These are phyloP conservation scores for Salinomyces thailandicus DNA, from an alignment of 2,329 filamentous ascomycete genomes.

Conservation along the genomic window DNA sequence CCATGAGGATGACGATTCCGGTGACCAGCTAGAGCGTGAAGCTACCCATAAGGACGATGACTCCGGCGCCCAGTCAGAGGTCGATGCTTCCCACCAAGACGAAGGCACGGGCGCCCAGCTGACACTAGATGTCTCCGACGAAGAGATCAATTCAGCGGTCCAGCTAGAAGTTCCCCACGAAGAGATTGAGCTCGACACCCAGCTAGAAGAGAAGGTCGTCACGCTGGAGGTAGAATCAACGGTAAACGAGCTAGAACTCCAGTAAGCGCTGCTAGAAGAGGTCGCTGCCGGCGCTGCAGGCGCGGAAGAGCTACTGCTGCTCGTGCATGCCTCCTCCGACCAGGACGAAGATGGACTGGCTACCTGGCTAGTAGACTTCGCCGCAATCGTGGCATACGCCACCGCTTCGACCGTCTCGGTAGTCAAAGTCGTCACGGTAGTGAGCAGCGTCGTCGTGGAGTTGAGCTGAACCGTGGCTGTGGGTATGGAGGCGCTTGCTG, in stretches of 20 bases:
- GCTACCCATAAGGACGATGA: background rate
- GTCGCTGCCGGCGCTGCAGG: no score
- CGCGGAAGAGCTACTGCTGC: no score
- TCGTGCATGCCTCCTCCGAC: no score
- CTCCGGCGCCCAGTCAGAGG: background rate
- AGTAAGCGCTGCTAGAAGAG: no score
- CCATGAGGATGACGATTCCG: no score
- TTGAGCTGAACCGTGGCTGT: constrained; percentile 5
- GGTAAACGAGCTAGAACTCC: no score
- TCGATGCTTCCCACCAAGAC: background rate
- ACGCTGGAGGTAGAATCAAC: no score
- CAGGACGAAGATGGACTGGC: no score
- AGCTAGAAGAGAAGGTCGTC: background rate
- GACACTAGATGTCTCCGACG: background rate
- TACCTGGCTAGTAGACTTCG: no score
- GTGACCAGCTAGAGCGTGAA: background rate
- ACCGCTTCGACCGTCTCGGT: background rate
- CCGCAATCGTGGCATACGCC: no score
- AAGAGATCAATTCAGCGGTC: no score
- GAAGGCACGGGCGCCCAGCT: background rate
- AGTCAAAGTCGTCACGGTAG: background rate
- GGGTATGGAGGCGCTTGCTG: constrained; percentile 3
- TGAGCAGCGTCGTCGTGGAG: background rate
- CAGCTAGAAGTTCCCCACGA: no score
- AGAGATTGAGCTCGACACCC: background rate